A percentile compares a stretch with the other conserved stretches of the same genome.
Conservation (phyloP, 2,329 filamentous ascomycete species). For the Gyromitra esculenta region DNA sequence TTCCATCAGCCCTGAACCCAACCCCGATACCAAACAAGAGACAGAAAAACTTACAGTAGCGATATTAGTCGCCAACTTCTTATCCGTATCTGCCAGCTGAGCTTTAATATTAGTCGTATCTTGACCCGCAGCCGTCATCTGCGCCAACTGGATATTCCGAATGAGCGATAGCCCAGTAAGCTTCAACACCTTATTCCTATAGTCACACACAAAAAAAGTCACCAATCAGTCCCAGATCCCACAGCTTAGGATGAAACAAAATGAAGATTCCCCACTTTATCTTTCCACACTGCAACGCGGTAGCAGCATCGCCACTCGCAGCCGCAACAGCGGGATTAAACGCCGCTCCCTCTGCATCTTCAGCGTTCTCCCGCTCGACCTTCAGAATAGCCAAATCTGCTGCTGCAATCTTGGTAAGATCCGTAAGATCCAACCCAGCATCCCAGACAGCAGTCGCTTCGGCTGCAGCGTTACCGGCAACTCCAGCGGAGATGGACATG, state of each 20-base stretch:
- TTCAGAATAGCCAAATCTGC: conserved; percentile 65
- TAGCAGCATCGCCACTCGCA: conserved; percentile 63
- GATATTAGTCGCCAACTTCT: conserved; percentile 68
- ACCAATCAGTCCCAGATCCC: conserved; percentile 58
- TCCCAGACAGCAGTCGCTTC: conserved; percentile 63
- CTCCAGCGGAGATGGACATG: conserved; percentile 64
- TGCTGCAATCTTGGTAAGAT: conserved; percentile 62
- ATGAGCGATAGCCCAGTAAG: conserved; percentile 64
- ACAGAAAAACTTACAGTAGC: conserved; percentile 58
- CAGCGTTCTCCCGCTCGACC: conserved; percentile 66
- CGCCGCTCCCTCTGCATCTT: conserved; percentile 66
- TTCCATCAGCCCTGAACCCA: background rate
- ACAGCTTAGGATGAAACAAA: background rate
- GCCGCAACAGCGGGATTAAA: conserved; percentile 68
- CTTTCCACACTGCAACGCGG: conserved; percentile 63
- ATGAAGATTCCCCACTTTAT: conserved; percentile 50
- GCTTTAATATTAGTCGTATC: conserved; percentile 60
- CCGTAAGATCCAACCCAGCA: conserved; percentile 62
- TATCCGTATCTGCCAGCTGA: conserved; percentile 64
- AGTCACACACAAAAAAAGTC: conserved; percentile 59
- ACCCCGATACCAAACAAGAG: too few relatives aligned
- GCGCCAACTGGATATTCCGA: conserved; percentile 64
- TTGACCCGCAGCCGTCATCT: conserved; percentile 65
- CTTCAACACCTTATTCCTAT: conserved; percentile 71
- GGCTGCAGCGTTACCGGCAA: conserved; percentile 63